Conservation (phyloP, 2,329 filamentous ascomycete species). For the Hypoxylon sp. region DNA sequence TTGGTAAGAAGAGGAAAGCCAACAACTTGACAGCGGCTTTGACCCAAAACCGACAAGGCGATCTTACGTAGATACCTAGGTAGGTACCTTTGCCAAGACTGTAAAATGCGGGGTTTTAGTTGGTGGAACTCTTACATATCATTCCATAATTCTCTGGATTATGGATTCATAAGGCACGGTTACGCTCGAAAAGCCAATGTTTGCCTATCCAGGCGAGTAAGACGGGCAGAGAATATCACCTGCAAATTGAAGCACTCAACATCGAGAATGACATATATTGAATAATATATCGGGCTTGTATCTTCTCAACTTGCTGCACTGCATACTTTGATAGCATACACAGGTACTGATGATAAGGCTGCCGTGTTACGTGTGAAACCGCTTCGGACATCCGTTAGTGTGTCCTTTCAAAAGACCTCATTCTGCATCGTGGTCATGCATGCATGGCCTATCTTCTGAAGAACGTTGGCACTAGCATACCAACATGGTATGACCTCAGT, state of each 20-base stretch:
- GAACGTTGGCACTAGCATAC: neutral
- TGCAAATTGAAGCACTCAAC: neutral
- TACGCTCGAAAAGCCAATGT: conserved; percentile 1
- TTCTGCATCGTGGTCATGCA: conserved; percentile 21
- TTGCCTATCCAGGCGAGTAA: conserved; percentile 1
- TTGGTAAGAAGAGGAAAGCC: conserved; percentile 9
- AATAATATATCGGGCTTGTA: neutral
- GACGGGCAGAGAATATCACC: neutral
- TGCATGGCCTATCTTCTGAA: conserved; percentile 10
- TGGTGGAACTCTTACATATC: conserved; percentile 9
- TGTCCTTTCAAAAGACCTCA: conserved; percentile 7
- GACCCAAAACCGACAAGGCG: conserved; percentile 9
- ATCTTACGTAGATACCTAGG: conserved; percentile 9
- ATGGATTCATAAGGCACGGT: conserved; percentile 8
- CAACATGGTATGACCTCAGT: neutral
- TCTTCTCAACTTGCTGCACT: neutral
- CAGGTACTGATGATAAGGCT: neutral
- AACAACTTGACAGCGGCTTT: conserved; percentile 26
- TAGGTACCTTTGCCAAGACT: conserved; percentile 33
- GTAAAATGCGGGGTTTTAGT: conserved; percentile 42
- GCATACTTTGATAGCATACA: neutral
- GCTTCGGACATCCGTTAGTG: conserved; percentile 34
- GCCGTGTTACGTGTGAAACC: conserved; percentile 10
- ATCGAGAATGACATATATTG: neutral
- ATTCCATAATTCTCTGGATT: conserved; percentile 8